These are phyloP conservation scores for Macrophomina tecta DNA, from an alignment of 2,329 filamentous ascomycete genomes.

Conservation along the genomic window DNA sequence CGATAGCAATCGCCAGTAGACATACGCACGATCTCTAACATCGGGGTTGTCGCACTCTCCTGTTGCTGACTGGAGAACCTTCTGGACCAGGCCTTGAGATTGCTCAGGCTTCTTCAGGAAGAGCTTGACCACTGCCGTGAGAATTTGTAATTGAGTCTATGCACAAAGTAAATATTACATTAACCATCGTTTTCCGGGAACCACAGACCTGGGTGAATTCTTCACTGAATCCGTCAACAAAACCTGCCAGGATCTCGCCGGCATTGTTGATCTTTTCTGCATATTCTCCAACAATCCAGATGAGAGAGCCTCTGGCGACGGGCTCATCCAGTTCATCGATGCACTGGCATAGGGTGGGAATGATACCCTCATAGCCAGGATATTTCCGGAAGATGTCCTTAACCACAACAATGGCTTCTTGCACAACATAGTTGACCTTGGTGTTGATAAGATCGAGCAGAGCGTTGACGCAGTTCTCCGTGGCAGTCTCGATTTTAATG, in stretches of 20 bases:
- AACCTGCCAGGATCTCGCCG: conserved; percentile 88
- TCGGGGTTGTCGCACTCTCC: conserved; percentile 97
- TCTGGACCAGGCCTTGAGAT: conserved; percentile 89
- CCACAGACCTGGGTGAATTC: conserved; percentile 83
- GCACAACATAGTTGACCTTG: conserved; percentile 98
- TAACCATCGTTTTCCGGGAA: background rate
- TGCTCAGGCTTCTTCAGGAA: conserved; percentile 96
- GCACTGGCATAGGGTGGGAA: conserved; percentile 92
- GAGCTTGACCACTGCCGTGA: conserved; percentile 95
- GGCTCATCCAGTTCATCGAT: conserved; percentile 98
- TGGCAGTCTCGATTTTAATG: conserved; percentile 96
- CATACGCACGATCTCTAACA: conserved; percentile 94
- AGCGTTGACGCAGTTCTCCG: conserved; percentile 94
- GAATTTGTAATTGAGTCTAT: conserved; percentile 94
- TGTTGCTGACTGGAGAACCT: conserved; percentile 90
- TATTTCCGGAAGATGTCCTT: conserved; percentile 99
- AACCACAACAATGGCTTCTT: conserved; percentile 98
- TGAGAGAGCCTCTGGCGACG: conserved; percentile 84
- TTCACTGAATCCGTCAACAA: conserved; percentile 93
- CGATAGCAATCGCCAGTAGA: conserved; percentile 96
- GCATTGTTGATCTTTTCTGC: conserved; percentile 99
- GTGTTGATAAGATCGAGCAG: conserved; percentile 93
- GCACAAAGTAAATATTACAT: too few relatives aligned
- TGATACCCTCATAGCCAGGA: conserved; percentile 96
- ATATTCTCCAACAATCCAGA: conserved; percentile 99